A percentile compares a stretch with the other conserved stretches of the same genome.
phyloP scores from a whole-genome alignment of 208 protist genomes.

The Leishmania guyanensis region DNA sequence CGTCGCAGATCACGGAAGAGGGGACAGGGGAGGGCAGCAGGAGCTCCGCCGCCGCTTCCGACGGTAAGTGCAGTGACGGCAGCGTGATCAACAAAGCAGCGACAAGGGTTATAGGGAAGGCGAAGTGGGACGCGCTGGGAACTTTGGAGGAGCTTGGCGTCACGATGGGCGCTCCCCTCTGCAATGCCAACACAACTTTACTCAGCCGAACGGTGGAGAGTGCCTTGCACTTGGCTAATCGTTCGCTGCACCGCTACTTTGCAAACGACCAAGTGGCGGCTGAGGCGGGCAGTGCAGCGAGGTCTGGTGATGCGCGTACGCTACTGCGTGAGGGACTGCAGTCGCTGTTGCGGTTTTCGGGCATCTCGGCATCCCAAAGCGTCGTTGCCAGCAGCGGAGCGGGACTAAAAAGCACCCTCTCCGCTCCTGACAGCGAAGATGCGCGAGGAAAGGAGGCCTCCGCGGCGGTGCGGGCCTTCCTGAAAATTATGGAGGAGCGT shows the following conservation, averaged over 20 bases:
- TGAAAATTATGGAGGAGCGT: slow-evolving; percentile 23
- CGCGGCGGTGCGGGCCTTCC: slow-evolving; percentile 24
- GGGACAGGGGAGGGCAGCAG: background rate
- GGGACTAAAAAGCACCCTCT: background rate
- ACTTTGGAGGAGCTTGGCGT: background rate
- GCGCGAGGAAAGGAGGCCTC: background rate
- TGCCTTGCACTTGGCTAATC: slow-evolving; percentile 7
- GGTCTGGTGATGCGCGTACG: background rate
- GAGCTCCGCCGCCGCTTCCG: background rate
- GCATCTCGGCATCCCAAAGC: background rate
- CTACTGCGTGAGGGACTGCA: slow-evolving; percentile 5
- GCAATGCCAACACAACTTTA: background rate
- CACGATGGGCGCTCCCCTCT: slow-evolving; percentile 27
- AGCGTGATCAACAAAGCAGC: background rate
- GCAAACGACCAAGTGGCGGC: background rate
- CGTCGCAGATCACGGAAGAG: background rate
- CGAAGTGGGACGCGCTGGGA: background rate
- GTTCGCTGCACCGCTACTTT: slow-evolving; percentile 7
- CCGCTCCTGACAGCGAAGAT: background rate
- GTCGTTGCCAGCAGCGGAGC: background rate
- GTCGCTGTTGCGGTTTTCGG: background rate
- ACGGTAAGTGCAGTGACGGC: background rate
- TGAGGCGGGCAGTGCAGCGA: background rate
- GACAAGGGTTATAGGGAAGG: background rate
- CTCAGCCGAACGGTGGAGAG: slow-evolving; percentile 9